Percentiles rank a stretch among this genome's conserved stretches.
These are phyloP conservation scores for Lodderomyces jiufengensis DNA, from an alignment of 1,139 yeast species.

Conservation along the genomic window DNA sequence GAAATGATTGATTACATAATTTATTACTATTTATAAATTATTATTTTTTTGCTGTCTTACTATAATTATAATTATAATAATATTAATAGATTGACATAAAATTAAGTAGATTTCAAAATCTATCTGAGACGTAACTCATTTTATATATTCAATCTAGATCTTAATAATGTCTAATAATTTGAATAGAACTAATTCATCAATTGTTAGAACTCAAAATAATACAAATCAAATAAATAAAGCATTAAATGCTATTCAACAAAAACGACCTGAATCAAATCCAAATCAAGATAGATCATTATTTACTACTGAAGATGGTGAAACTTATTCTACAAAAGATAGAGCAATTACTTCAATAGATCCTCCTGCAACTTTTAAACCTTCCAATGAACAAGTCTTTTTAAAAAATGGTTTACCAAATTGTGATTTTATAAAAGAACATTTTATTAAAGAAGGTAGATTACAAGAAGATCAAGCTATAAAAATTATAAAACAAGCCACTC, in stretches of 20 bases:
- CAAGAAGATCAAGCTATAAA: constrained; percentile 66
- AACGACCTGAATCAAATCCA: constrained; percentile 6
- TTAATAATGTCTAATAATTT: constrained; percentile 5
- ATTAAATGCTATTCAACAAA: constrained; percentile 54
- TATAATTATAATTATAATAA: too few species aligned
- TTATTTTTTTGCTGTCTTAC: too few species aligned
- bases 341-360: constrained; percentile 62
- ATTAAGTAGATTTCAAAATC: constrained; percentile 2
- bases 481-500: constrained; percentile 68
- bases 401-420: constrained; percentile 69
- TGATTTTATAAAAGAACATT: constrained; percentile 69
- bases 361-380: constrained; percentile 66
- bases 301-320: constrained; percentile 66
- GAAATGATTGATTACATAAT: too few species aligned
- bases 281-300: constrained; percentile 51
- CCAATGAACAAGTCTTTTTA: constrained; percentile 63
- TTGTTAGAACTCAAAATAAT: constrained; percentile 25
- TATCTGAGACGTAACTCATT: too few species aligned
- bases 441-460: constrained; percentile 77
- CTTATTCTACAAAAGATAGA: constrained; percentile 64
- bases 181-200: too few species aligned
- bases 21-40: too few species aligned
- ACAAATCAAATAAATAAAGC: constrained; percentile 72
- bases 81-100: too few species aligned
- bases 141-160: constrained; percentile 2